Evolutionary conservation across 106 monocot genomes (phyloP), one percentile per base, ranked within the genome.

Genomic region (Allium fistulosum): DNA sequence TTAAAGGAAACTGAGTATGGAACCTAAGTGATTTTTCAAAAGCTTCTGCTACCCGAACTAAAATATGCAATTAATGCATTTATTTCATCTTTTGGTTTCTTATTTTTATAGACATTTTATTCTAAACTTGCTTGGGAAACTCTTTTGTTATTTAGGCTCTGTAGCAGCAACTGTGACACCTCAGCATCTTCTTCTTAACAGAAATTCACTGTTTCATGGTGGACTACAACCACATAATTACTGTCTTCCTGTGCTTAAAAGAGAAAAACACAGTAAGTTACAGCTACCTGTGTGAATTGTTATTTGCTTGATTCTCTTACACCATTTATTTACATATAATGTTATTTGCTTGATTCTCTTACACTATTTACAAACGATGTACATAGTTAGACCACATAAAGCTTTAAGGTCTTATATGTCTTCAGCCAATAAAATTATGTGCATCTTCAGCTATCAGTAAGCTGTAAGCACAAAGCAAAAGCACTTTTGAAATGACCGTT

Each of bases 161-260:
- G 72, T 97, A 66, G 92, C 92, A 61, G 96, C 96, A 61, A 97
- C 96, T 0, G 92, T 97, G 28, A 97, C 96, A 62, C 96, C 96
- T 58, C 96, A 97, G 47, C 96, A 97, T 80, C 78, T 97, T 80
- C 81, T 92, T 60, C 79, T 97, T 11, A 97, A 97, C 52, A 88
- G 96, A 66, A 97, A 97, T 69, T 77, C 96, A 57, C 78, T 97
- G 72, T 97, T 97, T 81, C 83, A 87, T 75, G 96, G 96, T 61
- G 96, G 96, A 76, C 58, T 97, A 65, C 91, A 82, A 65, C 96
- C 92, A 50, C 96, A 97, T 76, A 86, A 89, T 70, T 97, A 92
- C 63, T 97, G 96, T 71, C 88, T 97, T 61, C 96, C 96, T 13
- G 86, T 97, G 57, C 65, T 97, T 61, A 97, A 97, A 81, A 81